phyloP scores from a whole-genome alignment of 176 grass and related monocot species.

The Eleusine indica region DNA sequence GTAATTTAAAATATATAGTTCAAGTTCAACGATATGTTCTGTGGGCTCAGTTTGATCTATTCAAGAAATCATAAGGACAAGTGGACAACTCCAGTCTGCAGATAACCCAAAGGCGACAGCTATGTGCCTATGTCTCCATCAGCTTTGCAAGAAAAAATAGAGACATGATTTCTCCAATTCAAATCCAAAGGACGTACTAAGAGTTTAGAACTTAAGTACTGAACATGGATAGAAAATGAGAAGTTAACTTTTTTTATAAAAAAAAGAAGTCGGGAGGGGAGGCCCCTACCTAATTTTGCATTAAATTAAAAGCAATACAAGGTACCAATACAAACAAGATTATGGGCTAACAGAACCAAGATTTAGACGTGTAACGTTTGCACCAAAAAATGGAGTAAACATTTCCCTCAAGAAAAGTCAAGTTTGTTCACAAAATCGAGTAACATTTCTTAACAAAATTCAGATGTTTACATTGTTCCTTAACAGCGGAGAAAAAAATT shows the following conservation, averaged over 20 bases:
- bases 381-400: neutral
- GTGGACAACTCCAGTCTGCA: neutral
- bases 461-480: neutral
- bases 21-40: neutral
- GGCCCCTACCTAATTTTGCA: no score
- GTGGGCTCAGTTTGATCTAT: neutral
- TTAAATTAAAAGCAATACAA: no score
- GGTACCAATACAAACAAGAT: no score
- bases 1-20: constrained; percentile 12
- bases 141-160: neutral
- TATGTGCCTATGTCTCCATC: neutral
- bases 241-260: neutral
- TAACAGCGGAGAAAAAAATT: neutral
- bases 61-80: neutral
- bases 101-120: neutral
- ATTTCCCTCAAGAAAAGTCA: neutral
- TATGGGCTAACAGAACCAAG: neutral
- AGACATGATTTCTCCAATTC: neutral
- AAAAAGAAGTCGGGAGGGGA: no score
- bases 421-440: neutral
- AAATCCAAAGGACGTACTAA: neutral
- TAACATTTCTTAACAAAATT: neutral
- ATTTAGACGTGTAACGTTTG: neutral
- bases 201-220: neutral
- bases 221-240: neutral